Base-by-base conservation (phyloP, 768 basidiomycete genomes). In the Rhizopogon sp. region DNA sequence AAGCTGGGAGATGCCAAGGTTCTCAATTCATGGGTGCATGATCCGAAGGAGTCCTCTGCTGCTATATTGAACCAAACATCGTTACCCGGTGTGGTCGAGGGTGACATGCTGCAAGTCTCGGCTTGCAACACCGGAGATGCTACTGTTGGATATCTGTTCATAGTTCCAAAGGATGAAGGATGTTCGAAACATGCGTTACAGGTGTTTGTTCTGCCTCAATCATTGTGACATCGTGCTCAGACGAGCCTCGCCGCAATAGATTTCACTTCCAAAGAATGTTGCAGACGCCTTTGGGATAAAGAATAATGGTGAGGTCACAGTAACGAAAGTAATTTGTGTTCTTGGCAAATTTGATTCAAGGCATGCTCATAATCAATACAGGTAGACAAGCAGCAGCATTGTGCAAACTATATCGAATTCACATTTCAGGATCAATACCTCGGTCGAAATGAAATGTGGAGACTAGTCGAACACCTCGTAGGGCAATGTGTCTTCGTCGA, bases 381-480 rank as follows among this genome's bases (percentile, higher is more conserved):
- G 90, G 87, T 90, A 41, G 84, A 94, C 59, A 82, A 78, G 60
- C 73, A 76, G 6, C 70, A 72, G 39, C 79, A 82, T 56, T 79
- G 74, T 25, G 90, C 89, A 1, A 85, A 90, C 57, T 87, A 86
- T 64, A 79, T 98, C 49, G 96, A 98, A 64, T 80, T 98, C 54
- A 84, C 85, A 44, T 98, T 98, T 65, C 90, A 91, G 58, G 94
- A 97, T 66, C 93, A 96, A 65, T 98, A 98, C 67, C 78, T 98
- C 14, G 96, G 95, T 14, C 83, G 97, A 44, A 93, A 90, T 57
- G 97, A 98, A 61, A 96, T 97, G 93, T 98, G 95, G 93, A 78
- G 93, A 46, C 77, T 98, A 7, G 86, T 85, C n/a, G 85, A 88
- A 66, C 79, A 86, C 50, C 77, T 98, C 14, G 84, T 85, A 28